phyloP scores from a whole-genome alignment of 208 protist species.

The Leishmania aethiopica region DNA sequence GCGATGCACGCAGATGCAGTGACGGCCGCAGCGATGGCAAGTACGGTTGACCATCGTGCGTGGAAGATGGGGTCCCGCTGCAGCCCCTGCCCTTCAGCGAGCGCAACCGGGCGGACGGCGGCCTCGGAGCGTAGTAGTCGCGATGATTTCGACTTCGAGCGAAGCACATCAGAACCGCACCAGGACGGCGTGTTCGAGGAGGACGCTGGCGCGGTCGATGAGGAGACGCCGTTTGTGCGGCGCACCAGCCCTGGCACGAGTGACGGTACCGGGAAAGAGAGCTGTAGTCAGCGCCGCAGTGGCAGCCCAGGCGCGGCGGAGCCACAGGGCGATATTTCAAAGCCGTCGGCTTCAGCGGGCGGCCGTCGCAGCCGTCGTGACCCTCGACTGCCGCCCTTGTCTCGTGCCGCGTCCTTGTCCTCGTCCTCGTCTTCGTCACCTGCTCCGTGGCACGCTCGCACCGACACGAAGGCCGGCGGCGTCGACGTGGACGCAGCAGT shows the following conservation, averaged over 20 bases:
- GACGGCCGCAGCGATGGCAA: neutral
- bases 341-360: neutral
- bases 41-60: neutral
- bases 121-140: neutral
- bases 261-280: neutral
- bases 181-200: neutral
- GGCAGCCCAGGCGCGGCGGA: neutral
- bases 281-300: conserved; percentile 3
- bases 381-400: neutral
- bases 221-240: conserved; percentile 16
- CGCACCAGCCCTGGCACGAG: conserved; percentile 20
- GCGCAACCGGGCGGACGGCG: neutral
- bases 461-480: neutral
- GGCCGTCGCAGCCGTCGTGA: neutral
- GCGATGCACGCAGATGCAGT: neutral
- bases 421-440: neutral
- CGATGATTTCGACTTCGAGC: neutral
- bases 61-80: neutral
- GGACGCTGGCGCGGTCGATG: neutral
- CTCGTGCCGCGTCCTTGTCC: neutral
- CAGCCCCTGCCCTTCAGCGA: neutral
- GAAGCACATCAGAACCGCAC: neutral
- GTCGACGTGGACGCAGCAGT: neutral
- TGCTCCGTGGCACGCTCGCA: neutral
- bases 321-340: neutral